phyloP scores from a whole-genome alignment of 345 rosid species.

The Rubroshorea leprosula region DNA sequence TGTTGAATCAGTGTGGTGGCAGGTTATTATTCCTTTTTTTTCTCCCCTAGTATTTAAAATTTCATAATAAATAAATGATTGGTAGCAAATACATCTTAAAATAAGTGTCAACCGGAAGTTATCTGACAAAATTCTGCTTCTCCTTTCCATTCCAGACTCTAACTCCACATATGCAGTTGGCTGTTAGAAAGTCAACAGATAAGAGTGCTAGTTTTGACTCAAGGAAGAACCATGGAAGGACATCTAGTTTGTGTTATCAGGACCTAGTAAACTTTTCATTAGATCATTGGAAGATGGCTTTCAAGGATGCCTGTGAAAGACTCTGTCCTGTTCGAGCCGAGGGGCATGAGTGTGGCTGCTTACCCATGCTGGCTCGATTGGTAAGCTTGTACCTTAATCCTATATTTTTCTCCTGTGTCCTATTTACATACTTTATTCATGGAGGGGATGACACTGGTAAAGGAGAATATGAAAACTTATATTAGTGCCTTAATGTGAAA shows the following conservation, averaged over 20 bases:
- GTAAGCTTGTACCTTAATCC: conserved; percentile 32
- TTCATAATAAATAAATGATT: neutral
- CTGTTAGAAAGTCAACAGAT: conserved; percentile 36
- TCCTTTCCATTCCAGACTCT: conserved; percentile 56
- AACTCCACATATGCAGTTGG: conserved; percentile 87
- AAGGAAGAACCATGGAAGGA: conserved; percentile 37
- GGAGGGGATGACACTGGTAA: neutral
- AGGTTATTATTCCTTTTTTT: conserved; percentile 39
- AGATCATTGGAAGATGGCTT: conserved; percentile 86
- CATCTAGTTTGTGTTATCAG: conserved; percentile 39
- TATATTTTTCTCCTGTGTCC: neutral
- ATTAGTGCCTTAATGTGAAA: too few relatives aligned
- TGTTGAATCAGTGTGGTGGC: conserved; percentile 97
- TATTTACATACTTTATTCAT: neutral
- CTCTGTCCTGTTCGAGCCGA: conserved; percentile 92
- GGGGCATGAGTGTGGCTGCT: conserved; percentile 92
- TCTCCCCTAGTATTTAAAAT: neutral
- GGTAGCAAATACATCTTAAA: neutral
- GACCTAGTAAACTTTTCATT: conserved; percentile 62
- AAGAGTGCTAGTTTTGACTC: conserved; percentile 33
- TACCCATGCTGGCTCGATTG: conserved; percentile 62
- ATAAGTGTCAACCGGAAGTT: neutral
- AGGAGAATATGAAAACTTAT: neutral
- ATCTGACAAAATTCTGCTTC: conserved; percentile 18
- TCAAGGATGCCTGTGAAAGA: conserved; percentile 85